phyloP scores from a whole-genome alignment of 495 filamentous ascomycete species.

The Aspergillus asperescens region DNA sequence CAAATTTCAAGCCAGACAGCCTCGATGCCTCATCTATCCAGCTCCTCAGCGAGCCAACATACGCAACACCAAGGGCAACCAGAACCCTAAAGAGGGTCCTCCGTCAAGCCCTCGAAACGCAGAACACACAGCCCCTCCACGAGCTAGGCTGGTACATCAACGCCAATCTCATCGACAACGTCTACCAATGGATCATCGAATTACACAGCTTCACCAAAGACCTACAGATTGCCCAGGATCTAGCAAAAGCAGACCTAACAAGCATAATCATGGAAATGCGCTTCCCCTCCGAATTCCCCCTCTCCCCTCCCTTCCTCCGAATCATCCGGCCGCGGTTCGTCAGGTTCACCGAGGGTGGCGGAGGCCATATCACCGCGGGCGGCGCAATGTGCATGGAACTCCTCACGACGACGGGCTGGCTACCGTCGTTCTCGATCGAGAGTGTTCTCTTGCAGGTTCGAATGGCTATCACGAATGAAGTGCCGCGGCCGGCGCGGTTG shows the following conservation, averaged over 20 bases:
- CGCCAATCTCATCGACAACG: conserved; percentile 51
- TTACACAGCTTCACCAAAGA: conserved; percentile 71
- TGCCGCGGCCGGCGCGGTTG: conserved; percentile 70
- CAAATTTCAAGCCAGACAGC: conserved; percentile 62
- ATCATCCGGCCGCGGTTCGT: conserved; percentile 79
- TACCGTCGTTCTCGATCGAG: conserved; percentile 66
- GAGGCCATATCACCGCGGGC: conserved; percentile 83
- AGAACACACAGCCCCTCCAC: conserved; percentile 55
- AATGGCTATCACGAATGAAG: conserved; percentile 62
- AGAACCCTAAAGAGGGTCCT: conserved; percentile 61
- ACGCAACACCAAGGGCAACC: conserved; percentile 61
- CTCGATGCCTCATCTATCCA: conserved; percentile 53
- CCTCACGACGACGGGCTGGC: conserved; percentile 81
- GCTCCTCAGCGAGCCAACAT: conserved; percentile 57
- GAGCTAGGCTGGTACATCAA: conserved; percentile 86
- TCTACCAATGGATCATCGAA: conserved; percentile 93
- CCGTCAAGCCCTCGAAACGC: conserved; percentile 54
- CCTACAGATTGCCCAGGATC: conserved; percentile 69
- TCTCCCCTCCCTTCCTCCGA: conserved; percentile 78
- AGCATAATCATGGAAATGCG: conserved; percentile 78
- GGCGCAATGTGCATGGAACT: conserved; percentile 92
- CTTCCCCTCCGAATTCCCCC: conserved; percentile 68
- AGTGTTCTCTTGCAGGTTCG: conserved; percentile 77
- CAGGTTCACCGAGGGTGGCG: conserved; percentile 63
- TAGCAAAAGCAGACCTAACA: conserved; percentile 54